Evolutionary conservation across 108 stramenopile genomes (phyloP).

Genomic region (Phaeodactylum tricornutum): DNA sequence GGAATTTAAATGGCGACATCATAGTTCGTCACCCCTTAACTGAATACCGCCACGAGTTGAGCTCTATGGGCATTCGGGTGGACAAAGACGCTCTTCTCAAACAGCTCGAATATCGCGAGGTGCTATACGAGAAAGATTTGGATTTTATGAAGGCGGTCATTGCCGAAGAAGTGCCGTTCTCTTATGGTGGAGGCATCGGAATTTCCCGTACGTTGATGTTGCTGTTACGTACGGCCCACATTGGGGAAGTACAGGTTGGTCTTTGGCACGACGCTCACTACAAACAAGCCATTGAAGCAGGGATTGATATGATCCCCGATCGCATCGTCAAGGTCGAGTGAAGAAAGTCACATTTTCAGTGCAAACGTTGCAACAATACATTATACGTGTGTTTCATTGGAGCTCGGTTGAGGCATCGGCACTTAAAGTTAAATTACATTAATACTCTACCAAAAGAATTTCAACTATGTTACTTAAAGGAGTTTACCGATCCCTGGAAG

Average conservation of each 20-base stretch:
- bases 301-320: constrained; percentile 41
- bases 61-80: constrained; percentile 39
- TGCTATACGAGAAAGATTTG: constrained; percentile 12
- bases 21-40: constrained; percentile 29
- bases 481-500: constrained; percentile 57
- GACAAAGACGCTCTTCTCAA: constrained; percentile 21
- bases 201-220: constrained; percentile 47
- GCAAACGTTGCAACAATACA: too few relatives aligned
- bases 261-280: constrained; percentile 42
- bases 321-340: constrained; percentile 14
- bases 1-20: constrained; percentile 15
- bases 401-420: too few relatives aligned
- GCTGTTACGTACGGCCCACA: constrained; percentile 31
- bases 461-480: constrained; percentile 13
- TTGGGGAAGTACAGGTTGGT: constrained; percentile 49
- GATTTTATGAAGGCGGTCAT: constrained; percentile 27
- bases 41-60: constrained; percentile 38
- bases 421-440: too few relatives aligned
- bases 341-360: too few relatives aligned
- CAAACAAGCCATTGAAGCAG: constrained; percentile 19
- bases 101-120: constrained; percentile 33
- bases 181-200: constrained; percentile 42
- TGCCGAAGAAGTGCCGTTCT: constrained; percentile 17
- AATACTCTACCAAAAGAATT: too few relatives aligned
- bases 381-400: too few relatives aligned